Evolutionary conservation across 768 basidiomycete species (phyloP).

Genomic region (Agrocybe praecox): DNA sequence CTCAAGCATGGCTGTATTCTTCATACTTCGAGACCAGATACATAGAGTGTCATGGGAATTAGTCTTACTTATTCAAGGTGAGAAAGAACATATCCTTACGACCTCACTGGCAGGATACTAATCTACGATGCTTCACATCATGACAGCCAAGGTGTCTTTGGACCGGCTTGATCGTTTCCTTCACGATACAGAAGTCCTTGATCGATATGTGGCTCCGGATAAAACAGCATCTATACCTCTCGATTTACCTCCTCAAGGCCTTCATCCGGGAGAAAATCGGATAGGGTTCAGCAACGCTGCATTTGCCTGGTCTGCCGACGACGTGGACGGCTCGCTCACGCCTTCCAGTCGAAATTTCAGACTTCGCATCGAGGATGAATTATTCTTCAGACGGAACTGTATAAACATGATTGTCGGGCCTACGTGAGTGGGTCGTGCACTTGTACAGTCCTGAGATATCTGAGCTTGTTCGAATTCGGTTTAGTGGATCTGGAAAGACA

Average conservation of each 20-base stretch:
- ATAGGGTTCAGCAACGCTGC: slow-evolving; percentile 55
- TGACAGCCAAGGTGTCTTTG: slow-evolving; percentile 56
- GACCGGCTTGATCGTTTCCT: slow-evolving; percentile 50
- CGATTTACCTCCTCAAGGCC: too few species aligned
- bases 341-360: slow-evolving; percentile 50
- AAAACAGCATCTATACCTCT: neutral
- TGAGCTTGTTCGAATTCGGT: neutral
- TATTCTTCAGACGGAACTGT: slow-evolving; percentile 53
- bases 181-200: slow-evolving; percentile 51
- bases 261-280: slow-evolving; percentile 17
- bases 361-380: slow-evolving; percentile 52
- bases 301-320: slow-evolving; percentile 55
- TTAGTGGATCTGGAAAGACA: slow-evolving; percentile 55
- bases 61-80: slow-evolving; percentile 31
- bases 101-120: too few species aligned
- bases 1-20: slow-evolving; percentile 62
- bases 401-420: slow-evolving; percentile 62
- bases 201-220: slow-evolving; percentile 26
- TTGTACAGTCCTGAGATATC: neutral
- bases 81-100: neutral
- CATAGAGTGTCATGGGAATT: slow-evolving; percentile 33
- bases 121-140: too few species aligned
- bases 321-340: slow-evolving; percentile 34
- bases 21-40: slow-evolving; percentile 55
- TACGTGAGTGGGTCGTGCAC: slow-evolving; percentile 30